Evolutionary conservation across 306 rosid species (phyloP), one percentile per base, ranked within the genome.

Genomic region (Pachyrhizus erosus): DNA sequence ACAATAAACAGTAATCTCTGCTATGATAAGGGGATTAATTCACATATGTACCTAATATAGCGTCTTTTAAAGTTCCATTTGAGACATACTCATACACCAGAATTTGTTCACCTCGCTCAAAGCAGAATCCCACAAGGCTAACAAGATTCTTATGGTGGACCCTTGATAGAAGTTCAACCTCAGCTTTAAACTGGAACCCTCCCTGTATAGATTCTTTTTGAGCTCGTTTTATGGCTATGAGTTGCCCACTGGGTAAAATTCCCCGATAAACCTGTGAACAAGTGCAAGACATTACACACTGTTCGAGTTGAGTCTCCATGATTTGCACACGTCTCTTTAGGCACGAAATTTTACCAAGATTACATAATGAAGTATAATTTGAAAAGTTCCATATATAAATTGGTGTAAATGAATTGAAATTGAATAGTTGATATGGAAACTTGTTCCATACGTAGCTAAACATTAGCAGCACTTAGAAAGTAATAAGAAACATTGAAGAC

Each of bases 91-190:
- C 92, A 24, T 91, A 91, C 24, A 91, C 84, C 82, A 91, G 82
- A 76, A 91, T 88, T 80, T 91, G 91, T 74, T 89, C 96, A 23
- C 84, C 91, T 69, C 60, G 81, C 51, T 91, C 92, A 65, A 90
- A 85, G 79, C 96, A 91, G 81, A 88, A 91, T 15, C 96, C 96
- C n/a, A 88, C 0, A 21, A 89, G 91, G 82, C 81, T 55, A 20
- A 89, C 96, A 31, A 91, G 85, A 84, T 91, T 91, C 71, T 81
- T 91, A 70, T 91, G 96, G 60, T 91, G 96, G 61, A 88, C 93
- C 70, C 96, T 86, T 29, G 96, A 91, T 74, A 91, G 88, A 49
- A 91, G 90, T 75, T 89, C 96, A 80, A 91, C 84, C 86, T 91
- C 96, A 7, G 84, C 74, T 78, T 81, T 91, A 82, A 91, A 91